These are phyloP conservation scores for Coemansia sp. DNA, from an alignment of 192 early-diverging fungal species.

Conservation along the genomic window DNA sequence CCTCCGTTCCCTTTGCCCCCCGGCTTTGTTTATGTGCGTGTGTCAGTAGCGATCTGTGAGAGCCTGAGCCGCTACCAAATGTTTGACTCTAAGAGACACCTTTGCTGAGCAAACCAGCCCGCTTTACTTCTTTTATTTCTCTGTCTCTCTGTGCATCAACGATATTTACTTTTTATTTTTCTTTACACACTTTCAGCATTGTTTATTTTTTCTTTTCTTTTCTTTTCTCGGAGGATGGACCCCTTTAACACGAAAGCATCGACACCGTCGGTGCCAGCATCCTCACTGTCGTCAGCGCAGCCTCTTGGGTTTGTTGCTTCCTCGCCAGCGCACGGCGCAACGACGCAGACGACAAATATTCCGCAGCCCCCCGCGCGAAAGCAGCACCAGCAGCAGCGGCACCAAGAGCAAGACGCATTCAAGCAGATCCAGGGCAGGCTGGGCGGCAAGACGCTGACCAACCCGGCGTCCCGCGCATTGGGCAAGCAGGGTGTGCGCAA, in stretches of 20 bases:
- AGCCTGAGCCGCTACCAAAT: not conserved
- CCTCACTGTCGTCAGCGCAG: not conserved
- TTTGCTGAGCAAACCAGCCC: not conserved
- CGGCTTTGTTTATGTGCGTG: not conserved
- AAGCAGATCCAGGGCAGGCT: not conserved
- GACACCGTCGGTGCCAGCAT: not conserved
- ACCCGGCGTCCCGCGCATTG: constrained; percentile 21
- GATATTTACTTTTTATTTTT: not conserved
- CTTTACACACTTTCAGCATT: constrained; percentile 8
- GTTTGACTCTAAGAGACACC: not conserved
- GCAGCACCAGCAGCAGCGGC: constrained; percentile 4
- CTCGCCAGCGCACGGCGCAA: not conserved
- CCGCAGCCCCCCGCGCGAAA: constrained; percentile 3
- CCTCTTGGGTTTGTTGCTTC: not conserved
- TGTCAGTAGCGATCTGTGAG: not conserved
- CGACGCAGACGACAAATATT: not conserved
- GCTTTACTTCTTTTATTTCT: constrained; percentile 3
- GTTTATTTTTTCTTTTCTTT: not conserved
- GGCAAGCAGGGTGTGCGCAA: constrained; percentile 11
- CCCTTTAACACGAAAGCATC: not conserved
- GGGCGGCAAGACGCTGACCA: constrained; percentile 3
- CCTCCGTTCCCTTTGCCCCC: not conserved
- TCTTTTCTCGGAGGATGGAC: not conserved
- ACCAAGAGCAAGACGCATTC: not conserved
- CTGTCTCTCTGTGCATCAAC: not conserved